Percentiles rank a stretch among this genome's conserved stretches.
These are phyloP conservation scores for Arthrobotrys musiformis DNA, from an alignment of 2,329 filamentous ascomycete genomes.

Conservation along the genomic window DNA sequence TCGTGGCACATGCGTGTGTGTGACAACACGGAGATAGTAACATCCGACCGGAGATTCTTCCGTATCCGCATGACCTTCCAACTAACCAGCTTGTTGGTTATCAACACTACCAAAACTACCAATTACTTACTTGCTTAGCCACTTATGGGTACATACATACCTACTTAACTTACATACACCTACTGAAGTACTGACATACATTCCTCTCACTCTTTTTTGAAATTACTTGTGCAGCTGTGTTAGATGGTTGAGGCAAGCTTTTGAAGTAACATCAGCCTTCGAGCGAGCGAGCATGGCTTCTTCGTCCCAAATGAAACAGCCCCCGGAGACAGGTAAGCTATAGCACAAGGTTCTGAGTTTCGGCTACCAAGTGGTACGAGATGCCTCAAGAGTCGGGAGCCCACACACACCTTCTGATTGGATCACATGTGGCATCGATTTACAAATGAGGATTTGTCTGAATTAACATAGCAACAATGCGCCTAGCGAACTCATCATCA, in stretches of 20 bases:
- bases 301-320: neutral
- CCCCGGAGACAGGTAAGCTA: slow-evolving; percentile 30
- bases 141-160: too few species aligned
- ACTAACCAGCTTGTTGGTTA: too few species aligned
- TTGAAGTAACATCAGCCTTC: neutral
- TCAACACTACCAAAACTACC: too few species aligned
- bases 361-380: neutral
- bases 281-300: slow-evolving; percentile 20
- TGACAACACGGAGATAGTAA: slow-evolving; percentile 12
- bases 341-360: neutral
- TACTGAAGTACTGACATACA: too few species aligned
- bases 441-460: slow-evolving; percentile 61
- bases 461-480: slow-evolving; percentile 5
- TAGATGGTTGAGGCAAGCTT: too few species aligned
- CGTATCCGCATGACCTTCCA: neutral
- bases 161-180: too few species aligned
- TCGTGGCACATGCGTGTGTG: neutral
- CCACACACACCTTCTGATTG: slow-evolving; percentile 62
- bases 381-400: neutral
- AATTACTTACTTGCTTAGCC: too few species aligned
- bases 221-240: too few species aligned
- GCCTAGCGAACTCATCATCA: slow-evolving; percentile 36
- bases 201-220: too few species aligned
- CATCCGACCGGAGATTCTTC: neutral
- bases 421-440: slow-evolving; percentile 64